Base-by-base conservation (phyloP, 495 filamentous ascomycete species). In the Penicillium canariense region DNA sequence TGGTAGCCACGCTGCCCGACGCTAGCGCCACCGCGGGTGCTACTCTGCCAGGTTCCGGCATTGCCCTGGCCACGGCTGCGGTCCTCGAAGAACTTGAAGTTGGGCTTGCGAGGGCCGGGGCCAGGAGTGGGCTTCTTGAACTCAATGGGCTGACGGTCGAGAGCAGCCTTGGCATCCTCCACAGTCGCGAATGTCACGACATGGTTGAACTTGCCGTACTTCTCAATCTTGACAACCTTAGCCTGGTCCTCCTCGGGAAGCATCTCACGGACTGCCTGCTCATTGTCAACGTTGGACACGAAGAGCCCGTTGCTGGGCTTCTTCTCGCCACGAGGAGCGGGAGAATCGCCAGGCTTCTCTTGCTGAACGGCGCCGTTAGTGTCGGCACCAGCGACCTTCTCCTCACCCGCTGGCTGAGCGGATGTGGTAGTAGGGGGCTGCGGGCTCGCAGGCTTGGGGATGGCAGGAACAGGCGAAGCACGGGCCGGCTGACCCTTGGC, bases 221-320 rank as follows among this genome's bases (percentile, higher is more conserved):
- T 88, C 45, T 96, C 90, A 38, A 97, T 80, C 68, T 87, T 85
- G 36, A 75, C 50, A 48, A 96, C 87, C 71, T 92, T 96, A 10
- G 76, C 62, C 67, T 83, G 86, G 65, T 96, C 89, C 55, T 95
- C 89, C 11, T 95, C 85, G 4, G 81, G 68, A 61, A 99, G 90
- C 5, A 93, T 77, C 28, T 88, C 84, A 30, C 87, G 87, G 5
- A 87, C 85, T 18, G 87, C 87, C 23, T 96, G 87, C 49, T 88
- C 87, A 47, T 79, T 86, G 40, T 85, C 85, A 23, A 90, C 81
- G 50, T 89, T 88, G 68, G 85, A 85, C 14, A 97, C 80, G 67
- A 96, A 97, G 2, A 99, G 80, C 18, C 86, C 91, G 54, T 88
- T 87, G 62, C 85, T 82, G 52, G 79, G 80, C 67, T 80, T 84